phyloP scores from a whole-genome alignment of 352 stramenopile genomes.

The Aphanomyces astaci region DNA sequence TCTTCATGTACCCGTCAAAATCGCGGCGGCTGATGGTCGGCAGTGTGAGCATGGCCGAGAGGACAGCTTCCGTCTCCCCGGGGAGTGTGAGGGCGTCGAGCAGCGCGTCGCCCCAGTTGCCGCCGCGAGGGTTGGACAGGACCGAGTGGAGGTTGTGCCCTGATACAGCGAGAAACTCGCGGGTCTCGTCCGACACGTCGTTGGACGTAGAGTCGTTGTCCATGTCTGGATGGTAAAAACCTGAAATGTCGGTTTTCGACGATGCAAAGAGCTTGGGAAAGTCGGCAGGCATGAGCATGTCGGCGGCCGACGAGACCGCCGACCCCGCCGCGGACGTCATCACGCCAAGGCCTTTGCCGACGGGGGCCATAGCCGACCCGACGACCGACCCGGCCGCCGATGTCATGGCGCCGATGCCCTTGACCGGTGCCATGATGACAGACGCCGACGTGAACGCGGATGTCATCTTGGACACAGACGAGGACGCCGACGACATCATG shows the following conservation, averaged over 20 bases:
- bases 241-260: constrained; percentile 16
- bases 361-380: constrained; percentile 12
- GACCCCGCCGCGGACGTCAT: constrained; percentile 6
- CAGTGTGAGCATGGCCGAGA: constrained; percentile 49
- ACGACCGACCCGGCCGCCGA: constrained; percentile 13
- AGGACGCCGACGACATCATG: constrained; percentile 19
- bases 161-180: constrained; percentile 51
- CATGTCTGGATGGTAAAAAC: constrained; percentile 14
- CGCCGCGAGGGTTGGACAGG: constrained; percentile 68
- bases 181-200: constrained; percentile 47
- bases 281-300: constrained; percentile 20
- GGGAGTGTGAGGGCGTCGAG: constrained; percentile 66
- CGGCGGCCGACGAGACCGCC: constrained; percentile 1
- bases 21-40: constrained; percentile 52
- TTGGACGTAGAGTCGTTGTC: constrained; percentile 30
- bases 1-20: constrained; percentile 71
- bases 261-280: constrained; percentile 22
- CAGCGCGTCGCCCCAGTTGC: constrained; percentile 56
- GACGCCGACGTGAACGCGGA: neutral
- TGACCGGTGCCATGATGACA: constrained; percentile 19
- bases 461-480: constrained; percentile 14
- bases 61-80: constrained; percentile 48
- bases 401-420: constrained; percentile 12
- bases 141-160: constrained; percentile 84
- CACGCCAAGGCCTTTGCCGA: constrained; percentile 10